Base-by-base conservation (phyloP, 495 filamentous ascomycete species). In the Xanthoparmelia taractica region DNA sequence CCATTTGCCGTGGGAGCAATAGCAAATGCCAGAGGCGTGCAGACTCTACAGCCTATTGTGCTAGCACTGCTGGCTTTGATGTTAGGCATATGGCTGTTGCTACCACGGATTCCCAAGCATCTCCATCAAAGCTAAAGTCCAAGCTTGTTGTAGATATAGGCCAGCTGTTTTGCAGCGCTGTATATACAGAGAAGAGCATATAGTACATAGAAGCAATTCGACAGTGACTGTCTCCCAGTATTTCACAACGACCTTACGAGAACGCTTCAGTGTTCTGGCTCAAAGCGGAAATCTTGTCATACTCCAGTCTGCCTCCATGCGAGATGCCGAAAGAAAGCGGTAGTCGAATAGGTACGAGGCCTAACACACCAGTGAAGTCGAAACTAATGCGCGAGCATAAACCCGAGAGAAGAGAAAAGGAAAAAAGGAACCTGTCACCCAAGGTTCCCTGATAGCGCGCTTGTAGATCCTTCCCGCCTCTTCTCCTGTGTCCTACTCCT, bases 1-100 rank as follows among this genome's bases (percentile, higher is more conserved):
- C 91, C 91, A 0, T 96, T 96, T 71, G 87, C 83, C 0, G 87
- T 96, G 1, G 91, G 91, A 2, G 89, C 89, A 0, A 87, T 95
- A 73, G 91, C 90, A 10, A 86, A 94, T 72, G 82, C 80, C 20
- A 87, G 83, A 71, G 91, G 91, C 20, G 90, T 94, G 12, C 73
- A 85, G 69, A 88, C 92, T 15, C 67, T 93, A 67, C 89, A 92
- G 75, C 90, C 90, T 18, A 82, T 92, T 66, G 80, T 87, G 59
- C 75, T 94, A 71, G 87, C 81, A 29, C 71, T 92, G 55, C 76
- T 91, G 27, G 82, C 74, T 7, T 70, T 80, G 27, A 82, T 87
- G 40, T 68, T 85, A 33, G 48, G 82, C 11, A 71, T 85, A 52
- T 89, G 86, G 85, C 56, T 79, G 40, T 70, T 67, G 45, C 66